A percentile compares a stretch with the other conserved stretches of the same genome.
Conservation (phyloP, 2,329 filamentous ascomycete genomes). For the Paraconiothyrium brasiliense region DNA sequence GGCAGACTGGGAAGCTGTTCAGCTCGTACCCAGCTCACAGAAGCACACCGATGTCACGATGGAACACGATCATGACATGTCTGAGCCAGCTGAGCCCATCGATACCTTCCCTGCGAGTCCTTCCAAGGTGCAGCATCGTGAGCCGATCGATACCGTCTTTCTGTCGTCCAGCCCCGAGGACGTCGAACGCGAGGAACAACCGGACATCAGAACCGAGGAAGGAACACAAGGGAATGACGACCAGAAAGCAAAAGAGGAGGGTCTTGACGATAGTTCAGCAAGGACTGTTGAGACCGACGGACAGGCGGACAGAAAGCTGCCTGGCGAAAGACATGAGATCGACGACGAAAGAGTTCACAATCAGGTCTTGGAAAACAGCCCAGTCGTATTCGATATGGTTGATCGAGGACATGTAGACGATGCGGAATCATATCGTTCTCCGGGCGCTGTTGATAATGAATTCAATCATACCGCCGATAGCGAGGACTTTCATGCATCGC, state of each 20-base stretch:
- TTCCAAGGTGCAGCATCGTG: not conserved
- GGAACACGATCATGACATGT: not conserved
- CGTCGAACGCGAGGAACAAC: conserved; percentile 3
- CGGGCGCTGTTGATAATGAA: not conserved
- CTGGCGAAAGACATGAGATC: not conserved
- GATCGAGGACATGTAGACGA: not conserved
- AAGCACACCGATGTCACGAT: not conserved
- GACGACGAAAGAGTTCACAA: not conserved
- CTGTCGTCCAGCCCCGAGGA: conserved; percentile 26
- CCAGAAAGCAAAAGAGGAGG: not conserved
- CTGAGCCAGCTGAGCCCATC: not conserved
- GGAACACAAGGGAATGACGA: not conserved
- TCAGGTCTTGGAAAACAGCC: not conserved
- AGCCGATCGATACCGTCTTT: conserved; percentile 21
- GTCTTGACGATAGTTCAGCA: not conserved
- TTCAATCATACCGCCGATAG: too few relatives aligned
- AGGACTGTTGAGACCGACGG: not conserved
- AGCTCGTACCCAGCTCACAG: not conserved
- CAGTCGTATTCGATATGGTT: not conserved
- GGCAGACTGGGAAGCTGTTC: not conserved
- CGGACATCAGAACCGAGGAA: conserved; percentile 6
- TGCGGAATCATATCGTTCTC: not conserved
- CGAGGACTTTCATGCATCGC: not conserved
- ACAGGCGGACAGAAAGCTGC: conserved; percentile 7
- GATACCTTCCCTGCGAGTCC: not conserved